These are phyloP conservation scores for Akanthomyces uredinophilus DNA, from an alignment of 2,329 filamentous ascomycete species.

Conservation along the genomic window DNA sequence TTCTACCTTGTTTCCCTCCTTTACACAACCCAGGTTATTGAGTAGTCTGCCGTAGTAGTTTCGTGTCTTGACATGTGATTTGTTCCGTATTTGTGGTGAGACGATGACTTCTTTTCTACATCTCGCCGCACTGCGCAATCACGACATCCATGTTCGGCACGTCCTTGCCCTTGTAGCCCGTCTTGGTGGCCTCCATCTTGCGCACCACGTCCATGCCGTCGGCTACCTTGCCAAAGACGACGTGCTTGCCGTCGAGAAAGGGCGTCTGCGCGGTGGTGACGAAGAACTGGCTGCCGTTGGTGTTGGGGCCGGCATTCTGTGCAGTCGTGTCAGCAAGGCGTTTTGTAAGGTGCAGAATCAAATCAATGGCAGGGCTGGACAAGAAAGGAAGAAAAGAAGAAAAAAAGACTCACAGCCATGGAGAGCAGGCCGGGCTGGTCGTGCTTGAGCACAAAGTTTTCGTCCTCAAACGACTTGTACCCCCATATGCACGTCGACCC, in stretches of 20 bases:
- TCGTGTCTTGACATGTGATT: too few species aligned
- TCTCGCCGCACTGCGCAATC: conserved; percentile 86
- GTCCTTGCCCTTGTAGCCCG: conserved; percentile 67
- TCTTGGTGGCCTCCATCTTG: conserved; percentile 90
- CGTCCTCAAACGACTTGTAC: conserved; percentile 76
- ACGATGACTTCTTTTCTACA: conserved; percentile 46
- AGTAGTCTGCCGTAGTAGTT: too few species aligned
- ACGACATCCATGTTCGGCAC: conserved; percentile 79
- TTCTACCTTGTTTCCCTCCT: not conserved
- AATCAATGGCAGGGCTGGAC: too few species aligned
- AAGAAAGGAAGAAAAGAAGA: not conserved
- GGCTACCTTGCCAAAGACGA: conserved; percentile 87
- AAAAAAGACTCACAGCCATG: conserved; percentile 70
- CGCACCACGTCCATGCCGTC: conserved; percentile 85
- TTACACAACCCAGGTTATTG: not conserved
- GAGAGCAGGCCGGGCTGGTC: conserved; percentile 74
- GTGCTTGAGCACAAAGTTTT: conserved; percentile 81
- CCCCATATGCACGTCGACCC: conserved; percentile 87
- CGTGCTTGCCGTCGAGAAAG: conserved; percentile 88
- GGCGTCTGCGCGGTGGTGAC: conserved; percentile 85
- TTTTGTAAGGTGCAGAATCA: too few species aligned
- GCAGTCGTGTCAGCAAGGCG: not conserved
- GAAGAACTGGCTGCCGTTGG: conserved; percentile 96
- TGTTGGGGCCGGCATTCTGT: conserved; percentile 84
- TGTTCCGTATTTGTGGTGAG: too few species aligned